These are phyloP conservation scores for Chrysoporthe cubensis DNA, from an alignment of 2,329 filamentous ascomycete genomes.

Conservation along the genomic window DNA sequence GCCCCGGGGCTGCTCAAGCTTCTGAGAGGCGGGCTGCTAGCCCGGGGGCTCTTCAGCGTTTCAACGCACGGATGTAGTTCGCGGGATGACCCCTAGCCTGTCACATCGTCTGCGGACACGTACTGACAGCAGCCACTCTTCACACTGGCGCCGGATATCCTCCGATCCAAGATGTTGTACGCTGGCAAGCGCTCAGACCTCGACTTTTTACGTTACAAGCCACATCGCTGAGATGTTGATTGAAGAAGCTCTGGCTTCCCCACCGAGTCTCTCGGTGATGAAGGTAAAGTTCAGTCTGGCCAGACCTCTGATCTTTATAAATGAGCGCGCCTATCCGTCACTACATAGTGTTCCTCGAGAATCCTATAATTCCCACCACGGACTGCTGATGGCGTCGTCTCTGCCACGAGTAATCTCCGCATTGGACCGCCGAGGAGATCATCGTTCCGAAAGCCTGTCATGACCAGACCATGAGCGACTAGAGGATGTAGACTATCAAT, in stretches of 20 bases:
- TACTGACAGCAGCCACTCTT: neutral
- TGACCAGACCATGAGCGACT: no score
- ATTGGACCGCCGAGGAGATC: no score
- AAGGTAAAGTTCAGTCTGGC: neutral
- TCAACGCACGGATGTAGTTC: conserved; percentile 16
- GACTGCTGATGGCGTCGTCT: no score
- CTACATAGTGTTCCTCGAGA: neutral
- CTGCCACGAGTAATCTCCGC: no score
- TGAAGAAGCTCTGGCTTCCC: neutral
- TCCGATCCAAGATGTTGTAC: no score
- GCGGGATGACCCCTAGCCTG: conserved; percentile 9
- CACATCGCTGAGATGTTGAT: neutral
- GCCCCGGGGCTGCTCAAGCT: neutral
- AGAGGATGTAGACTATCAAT: no score
- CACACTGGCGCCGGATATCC: neutral
- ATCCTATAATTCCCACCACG: neutral
- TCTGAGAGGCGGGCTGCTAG: neutral
- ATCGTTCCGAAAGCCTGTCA: no score
- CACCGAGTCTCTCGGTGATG: neutral
- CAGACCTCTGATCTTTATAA: neutral
- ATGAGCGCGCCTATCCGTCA: neutral
- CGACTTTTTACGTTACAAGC: neutral
- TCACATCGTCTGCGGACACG: conserved; percentile 2
- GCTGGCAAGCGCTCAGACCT: neutral
- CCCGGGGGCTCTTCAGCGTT: conserved; percentile 1